Percentiles rank a stretch among this genome's conserved stretches.
These are phyloP conservation scores for Chaetomidium leptoderma DNA, from an alignment of 495 filamentous ascomycete genomes.

Conservation along the genomic window DNA sequence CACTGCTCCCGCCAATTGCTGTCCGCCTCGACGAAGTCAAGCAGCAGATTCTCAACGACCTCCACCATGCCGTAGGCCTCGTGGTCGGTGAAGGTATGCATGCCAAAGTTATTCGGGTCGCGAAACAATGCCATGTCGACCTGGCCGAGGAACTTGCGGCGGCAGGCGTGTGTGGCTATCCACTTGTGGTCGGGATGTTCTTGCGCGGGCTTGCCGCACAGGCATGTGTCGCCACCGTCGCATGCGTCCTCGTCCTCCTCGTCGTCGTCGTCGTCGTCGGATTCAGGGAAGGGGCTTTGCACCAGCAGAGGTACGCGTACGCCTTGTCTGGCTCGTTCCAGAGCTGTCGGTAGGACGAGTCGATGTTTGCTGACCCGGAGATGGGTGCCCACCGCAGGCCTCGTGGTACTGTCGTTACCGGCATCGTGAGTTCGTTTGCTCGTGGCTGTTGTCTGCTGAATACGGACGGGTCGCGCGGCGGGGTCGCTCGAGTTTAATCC, in stretches of 20 bases:
- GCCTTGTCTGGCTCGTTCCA: constrained; percentile 28
- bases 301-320: constrained; percentile 33
- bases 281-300: constrained; percentile 23
- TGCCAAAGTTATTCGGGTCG: constrained; percentile 32
- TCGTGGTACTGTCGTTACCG: constrained; percentile 1
- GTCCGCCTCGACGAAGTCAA: constrained; percentile 34
- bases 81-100: constrained; percentile 37
- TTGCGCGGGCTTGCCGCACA: constrained; percentile 36
- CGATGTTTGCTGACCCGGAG: constrained; percentile 40
- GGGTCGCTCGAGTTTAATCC: too few species aligned
- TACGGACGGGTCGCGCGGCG: too few species aligned
- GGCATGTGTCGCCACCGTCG: constrained; percentile 33
- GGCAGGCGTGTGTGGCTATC: constrained; percentile 35
- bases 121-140: constrained; percentile 24
- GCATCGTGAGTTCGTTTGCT: background rate
- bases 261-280: constrained; percentile 26
- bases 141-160: constrained; percentile 23
- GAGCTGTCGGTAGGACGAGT: constrained; percentile 27
- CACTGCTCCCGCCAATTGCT: constrained; percentile 35
- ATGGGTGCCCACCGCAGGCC: constrained; percentile 37
- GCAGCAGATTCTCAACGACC: constrained; percentile 34
- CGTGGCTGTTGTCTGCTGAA: too few species aligned
- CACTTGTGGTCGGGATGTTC: constrained; percentile 44
- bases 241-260: constrained; percentile 11
- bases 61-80: constrained; percentile 29